Evolutionary conservation across 2,329 filamentous ascomycete species (phyloP).

Genomic region (Penicillium sp.): DNA sequence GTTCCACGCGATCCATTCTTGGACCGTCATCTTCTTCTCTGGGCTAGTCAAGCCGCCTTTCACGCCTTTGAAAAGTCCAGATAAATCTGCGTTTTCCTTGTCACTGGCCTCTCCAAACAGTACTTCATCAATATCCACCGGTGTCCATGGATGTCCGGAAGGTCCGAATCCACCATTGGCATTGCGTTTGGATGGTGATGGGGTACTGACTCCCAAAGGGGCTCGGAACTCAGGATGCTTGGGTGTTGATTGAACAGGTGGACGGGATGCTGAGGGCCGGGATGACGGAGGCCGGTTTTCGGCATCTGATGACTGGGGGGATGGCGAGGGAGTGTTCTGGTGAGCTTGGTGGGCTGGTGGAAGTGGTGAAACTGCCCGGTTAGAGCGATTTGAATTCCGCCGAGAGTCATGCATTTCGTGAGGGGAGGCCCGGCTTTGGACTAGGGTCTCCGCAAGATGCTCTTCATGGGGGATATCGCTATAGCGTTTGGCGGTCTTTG

Average conservation of each 20-base stretch:
- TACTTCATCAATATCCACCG: constrained; percentile 72
- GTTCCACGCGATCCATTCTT: constrained; percentile 86
- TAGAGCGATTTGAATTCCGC: constrained; percentile 6
- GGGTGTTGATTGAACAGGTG: constrained; percentile 34
- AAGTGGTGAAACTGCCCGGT: constrained; percentile 27
- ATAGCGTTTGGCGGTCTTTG: constrained; percentile 38
- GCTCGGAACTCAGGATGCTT: constrained; percentile 39
- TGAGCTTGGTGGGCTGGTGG: constrained; percentile 40
- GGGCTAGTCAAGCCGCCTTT: constrained; percentile 65
- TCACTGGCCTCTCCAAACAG: constrained; percentile 35
- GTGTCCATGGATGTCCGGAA: constrained; percentile 63
- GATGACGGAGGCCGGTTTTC: constrained; percentile 76
- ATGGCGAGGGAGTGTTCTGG: constrained; percentile 58
- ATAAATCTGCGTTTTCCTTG: constrained; percentile 51
- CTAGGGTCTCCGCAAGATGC: constrained; percentile 33
- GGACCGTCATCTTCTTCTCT: constrained; percentile 87
- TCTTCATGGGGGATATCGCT: constrained; percentile 39
- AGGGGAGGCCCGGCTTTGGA: constrained; percentile 24
- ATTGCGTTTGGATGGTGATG: constrained; percentile 63
- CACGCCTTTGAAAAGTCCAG: constrained; percentile 50
- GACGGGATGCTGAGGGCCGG: constrained; percentile 51
- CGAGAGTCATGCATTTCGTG: constrained; percentile 12
- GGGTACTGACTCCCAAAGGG: constrained; percentile 45
- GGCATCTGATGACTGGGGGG: constrained; percentile 73
- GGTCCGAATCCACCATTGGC: constrained; percentile 52